These are phyloP conservation scores for Tolypocladium ovalisporum DNA, from an alignment of 2,329 filamentous ascomycete genomes.

Conservation along the genomic window DNA sequence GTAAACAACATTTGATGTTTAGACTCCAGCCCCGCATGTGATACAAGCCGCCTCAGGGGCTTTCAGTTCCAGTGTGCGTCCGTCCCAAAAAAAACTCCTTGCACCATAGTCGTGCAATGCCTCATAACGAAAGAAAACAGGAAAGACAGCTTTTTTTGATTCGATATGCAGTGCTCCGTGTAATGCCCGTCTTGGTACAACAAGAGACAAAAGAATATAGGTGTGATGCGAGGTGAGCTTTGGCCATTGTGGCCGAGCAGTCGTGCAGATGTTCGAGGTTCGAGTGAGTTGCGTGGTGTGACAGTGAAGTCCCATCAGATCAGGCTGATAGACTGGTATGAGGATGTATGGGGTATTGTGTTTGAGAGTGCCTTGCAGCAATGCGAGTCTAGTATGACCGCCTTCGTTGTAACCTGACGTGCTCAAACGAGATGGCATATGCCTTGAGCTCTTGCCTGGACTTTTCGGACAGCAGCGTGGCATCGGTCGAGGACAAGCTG, in stretches of 20 bases:
- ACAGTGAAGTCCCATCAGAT: constrained; percentile 1
- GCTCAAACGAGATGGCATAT: constrained; percentile 84
- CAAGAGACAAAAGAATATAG: constrained; percentile 16
- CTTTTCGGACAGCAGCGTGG: constrained; percentile 57
- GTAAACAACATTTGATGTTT: constrained; percentile 18
- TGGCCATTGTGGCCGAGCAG: constrained; percentile 5
- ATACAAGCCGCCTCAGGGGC: constrained; percentile 16
- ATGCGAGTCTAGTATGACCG: constrained; percentile 36
- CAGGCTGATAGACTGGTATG: constrained; percentile 2
- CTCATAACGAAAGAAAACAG: constrained; percentile 12
- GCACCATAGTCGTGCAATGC: constrained; percentile 5
- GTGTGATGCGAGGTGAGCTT: constrained; percentile 8
- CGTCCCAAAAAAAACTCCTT: constrained; percentile 9
- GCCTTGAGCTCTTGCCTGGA: constrained; percentile 70
- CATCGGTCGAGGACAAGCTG: constrained; percentile 41
- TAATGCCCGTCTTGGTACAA: constrained; percentile 37
- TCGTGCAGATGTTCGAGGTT: constrained; percentile 5
- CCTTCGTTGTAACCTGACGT: constrained; percentile 52
- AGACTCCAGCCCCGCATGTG: constrained; percentile 19
- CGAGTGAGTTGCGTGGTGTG: constrained; percentile 20
- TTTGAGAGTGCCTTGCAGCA: background rate
- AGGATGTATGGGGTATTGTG: constrained; percentile 1
- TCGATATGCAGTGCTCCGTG: constrained; percentile 40
- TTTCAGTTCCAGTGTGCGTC: constrained; percentile 12
- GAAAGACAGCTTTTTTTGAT: constrained; percentile 19